Evolutionary conservation across 306 rosid species (phyloP).

Genomic region (Ochetophila trinervis): DNA sequence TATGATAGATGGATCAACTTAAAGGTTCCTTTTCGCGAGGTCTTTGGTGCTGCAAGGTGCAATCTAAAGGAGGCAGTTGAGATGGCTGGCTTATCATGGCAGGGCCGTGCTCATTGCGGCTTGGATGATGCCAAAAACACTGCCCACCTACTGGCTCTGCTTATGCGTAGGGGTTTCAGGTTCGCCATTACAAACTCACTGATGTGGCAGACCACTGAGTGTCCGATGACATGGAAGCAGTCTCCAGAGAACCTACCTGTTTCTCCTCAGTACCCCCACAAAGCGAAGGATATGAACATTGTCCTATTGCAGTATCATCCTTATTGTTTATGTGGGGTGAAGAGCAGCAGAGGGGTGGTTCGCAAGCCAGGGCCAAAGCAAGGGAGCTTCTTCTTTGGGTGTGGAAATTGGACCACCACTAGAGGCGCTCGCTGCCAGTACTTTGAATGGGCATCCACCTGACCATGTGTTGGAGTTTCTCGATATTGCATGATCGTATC

Average conservation of each 20-base stretch:
- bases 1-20: constrained; percentile 85
- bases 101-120: constrained; percentile 94
- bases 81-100: constrained; percentile 83
- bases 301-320: constrained; percentile 52
- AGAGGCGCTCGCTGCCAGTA: constrained; percentile 84
- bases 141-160: constrained; percentile 70
- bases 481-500: constrained; percentile 33
- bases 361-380: constrained; percentile 44
- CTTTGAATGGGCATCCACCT: constrained; percentile 82
- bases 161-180: constrained; percentile 72
- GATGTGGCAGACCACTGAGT: constrained; percentile 62
- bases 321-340: constrained; percentile 78
- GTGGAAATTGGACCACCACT: constrained; percentile 78
- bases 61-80: constrained; percentile 91
- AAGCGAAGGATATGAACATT: constrained; percentile 46
- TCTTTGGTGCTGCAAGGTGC: constrained; percentile 73
- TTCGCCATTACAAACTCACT: constrained; percentile 70
- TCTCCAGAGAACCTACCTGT: constrained; percentile 39
- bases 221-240: constrained; percentile 52
- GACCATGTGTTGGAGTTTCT: constrained; percentile 31
- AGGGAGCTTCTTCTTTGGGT: constrained; percentile 56
- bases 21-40: constrained; percentile 75
- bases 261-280: constrained; percentile 46
- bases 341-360: constrained; percentile 62
- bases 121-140: constrained; percentile 93